Percentiles rank a stretch among this genome's conserved stretches.
Evolutionary conservation across 2,329 filamentous ascomycete genomes (phyloP).

Genomic region (Botrytis fabae): DNA sequence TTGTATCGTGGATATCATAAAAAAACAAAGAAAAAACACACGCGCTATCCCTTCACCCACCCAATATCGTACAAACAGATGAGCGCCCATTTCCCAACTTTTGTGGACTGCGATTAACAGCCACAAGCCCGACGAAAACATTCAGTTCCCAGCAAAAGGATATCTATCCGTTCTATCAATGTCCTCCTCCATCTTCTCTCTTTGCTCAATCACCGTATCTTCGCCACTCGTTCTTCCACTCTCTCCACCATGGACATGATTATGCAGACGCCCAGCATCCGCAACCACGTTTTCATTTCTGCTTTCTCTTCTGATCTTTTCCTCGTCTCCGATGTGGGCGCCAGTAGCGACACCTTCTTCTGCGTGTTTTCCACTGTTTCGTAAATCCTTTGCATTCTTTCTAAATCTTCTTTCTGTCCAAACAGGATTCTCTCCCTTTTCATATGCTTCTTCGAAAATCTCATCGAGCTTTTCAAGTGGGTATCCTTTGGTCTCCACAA

Average conservation of each 20-base stretch:
- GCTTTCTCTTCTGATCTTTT: constrained; percentile 1
- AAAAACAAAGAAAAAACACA: neutral
- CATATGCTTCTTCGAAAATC: constrained; percentile 23
- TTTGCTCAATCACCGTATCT: constrained; percentile 1
- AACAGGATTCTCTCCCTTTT: constrained; percentile 19
- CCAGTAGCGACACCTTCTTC: neutral
- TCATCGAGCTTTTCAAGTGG: constrained; percentile 19
- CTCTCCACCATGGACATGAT: neutral
- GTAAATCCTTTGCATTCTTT: constrained; percentile 6
- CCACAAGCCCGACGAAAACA: neutral
- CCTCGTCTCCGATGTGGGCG: neutral
- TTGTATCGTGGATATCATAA: constrained; percentile 18
- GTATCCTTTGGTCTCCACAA: constrained; percentile 22
- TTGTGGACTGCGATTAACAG: neutral
- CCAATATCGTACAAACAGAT: neutral
- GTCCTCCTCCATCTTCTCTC: constrained; percentile 7
- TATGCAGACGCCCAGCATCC: neutral
- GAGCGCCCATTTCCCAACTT: neutral
- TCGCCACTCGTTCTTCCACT: constrained; percentile 9
- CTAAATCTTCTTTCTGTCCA: constrained; percentile 21
- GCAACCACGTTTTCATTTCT: neutral
- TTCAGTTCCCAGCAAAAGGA: constrained; percentile 9
- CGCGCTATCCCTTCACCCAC: neutral
- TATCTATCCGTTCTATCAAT: constrained; percentile 13
- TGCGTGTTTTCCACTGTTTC: neutral